These are phyloP conservation scores for Cercospora brassicicola DNA, from an alignment of 2,329 filamentous ascomycete genomes.

Conservation along the genomic window DNA sequence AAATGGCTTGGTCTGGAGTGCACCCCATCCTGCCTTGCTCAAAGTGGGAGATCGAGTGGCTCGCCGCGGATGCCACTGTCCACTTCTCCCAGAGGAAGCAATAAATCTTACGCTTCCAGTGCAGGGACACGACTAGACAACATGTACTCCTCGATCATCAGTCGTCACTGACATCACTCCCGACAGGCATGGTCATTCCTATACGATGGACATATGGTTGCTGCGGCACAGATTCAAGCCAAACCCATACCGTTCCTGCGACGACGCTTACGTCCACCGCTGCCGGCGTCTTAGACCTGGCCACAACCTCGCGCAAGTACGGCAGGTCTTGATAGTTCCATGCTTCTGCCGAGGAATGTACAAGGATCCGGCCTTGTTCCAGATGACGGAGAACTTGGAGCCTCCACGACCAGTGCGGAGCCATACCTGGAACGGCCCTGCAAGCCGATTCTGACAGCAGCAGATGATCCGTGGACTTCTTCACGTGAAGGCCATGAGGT, in stretches of 20 bases:
- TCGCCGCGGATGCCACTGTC: neutral
- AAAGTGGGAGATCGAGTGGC: neutral
- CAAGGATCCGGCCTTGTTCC: conserved; percentile 2
- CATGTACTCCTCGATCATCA: neutral
- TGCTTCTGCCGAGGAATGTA: conserved; percentile 1
- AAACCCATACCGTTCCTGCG: neutral
- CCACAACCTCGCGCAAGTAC: neutral
- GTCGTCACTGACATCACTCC: neutral
- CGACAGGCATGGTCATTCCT: neutral
- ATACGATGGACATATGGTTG: neutral
- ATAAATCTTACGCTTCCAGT: neutral
- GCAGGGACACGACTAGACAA: neutral
- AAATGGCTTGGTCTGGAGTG: neutral
- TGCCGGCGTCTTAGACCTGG: neutral
- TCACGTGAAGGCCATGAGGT: neutral
- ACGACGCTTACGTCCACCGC: neutral
- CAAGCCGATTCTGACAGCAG: neutral
- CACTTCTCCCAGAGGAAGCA: neutral
- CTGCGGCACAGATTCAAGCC: neutral
- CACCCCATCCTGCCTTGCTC: conserved; percentile 1
- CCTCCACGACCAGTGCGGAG: neutral
- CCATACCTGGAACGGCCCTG: neutral
- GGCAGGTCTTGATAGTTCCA: neutral
- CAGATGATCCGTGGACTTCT: neutral
- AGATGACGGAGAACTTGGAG: neutral